Percentiles rank a stretch among this genome's conserved stretches.
Conservation (phyloP, 2,329 filamentous ascomycete genomes). For the Phyllosticta citriasiana region DNA sequence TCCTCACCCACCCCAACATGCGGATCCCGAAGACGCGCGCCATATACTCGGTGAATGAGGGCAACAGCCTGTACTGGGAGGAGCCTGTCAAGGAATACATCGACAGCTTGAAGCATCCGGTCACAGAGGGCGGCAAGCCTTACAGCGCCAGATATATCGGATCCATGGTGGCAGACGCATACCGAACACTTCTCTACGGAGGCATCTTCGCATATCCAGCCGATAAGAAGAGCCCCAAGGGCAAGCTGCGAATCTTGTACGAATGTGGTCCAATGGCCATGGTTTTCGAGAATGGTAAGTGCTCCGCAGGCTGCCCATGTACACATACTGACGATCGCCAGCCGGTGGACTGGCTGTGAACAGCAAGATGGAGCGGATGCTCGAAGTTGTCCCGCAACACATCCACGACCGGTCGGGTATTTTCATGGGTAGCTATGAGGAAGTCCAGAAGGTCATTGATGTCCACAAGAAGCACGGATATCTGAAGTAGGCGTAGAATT, state of each 20-base stretch:
- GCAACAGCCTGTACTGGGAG: conserved; percentile 95
- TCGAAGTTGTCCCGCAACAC: conserved; percentile 77
- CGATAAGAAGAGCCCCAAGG: conserved; percentile 97
- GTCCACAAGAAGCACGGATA: conserved; percentile 53
- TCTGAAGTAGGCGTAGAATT: conserved; percentile 5
- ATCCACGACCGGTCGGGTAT: conserved; percentile 96
- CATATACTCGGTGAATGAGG: conserved; percentile 98
- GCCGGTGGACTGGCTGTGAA: conserved; percentile 88
- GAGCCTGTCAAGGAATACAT: conserved; percentile 81
- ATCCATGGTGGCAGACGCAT: conserved; percentile 96
- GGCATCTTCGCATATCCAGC: conserved; percentile 97
- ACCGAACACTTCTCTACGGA: conserved; percentile 88
- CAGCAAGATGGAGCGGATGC: conserved; percentile 82
- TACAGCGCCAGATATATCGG: conserved; percentile 95
- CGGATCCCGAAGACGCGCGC: conserved; percentile 64
- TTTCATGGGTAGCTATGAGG: conserved; percentile 88
- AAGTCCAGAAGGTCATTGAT: conserved; percentile 89
- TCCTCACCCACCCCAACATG: conserved; percentile 95
- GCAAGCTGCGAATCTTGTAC: conserved; percentile 93
- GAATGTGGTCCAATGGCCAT: conserved; percentile 99
- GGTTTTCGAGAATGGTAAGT: conserved; percentile 93
- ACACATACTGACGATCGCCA: conserved; percentile 28
- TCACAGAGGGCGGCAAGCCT: conserved; percentile 62
- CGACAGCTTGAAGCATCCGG: conserved; percentile 72
- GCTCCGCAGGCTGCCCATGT: not conserved